Percentiles rank a stretch among this genome's conserved stretches.
These are phyloP conservation scores for Beta macrorhiza DNA, from an alignment of 179 eudicot species.

Conservation along the genomic window DNA sequence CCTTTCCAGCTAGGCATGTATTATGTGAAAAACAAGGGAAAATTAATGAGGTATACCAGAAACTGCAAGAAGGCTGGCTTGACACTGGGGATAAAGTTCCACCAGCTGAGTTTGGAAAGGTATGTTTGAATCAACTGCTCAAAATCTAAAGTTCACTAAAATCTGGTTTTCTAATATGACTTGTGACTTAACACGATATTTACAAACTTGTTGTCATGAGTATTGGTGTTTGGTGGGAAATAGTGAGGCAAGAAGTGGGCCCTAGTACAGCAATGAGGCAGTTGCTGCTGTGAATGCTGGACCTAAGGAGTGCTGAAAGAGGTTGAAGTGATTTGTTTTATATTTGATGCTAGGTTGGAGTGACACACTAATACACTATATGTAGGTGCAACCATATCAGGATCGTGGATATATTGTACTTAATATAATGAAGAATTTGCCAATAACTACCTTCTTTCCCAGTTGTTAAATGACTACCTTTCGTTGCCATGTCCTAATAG, in stretches of 20 bases:
- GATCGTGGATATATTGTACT: neutral
- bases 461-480: neutral
- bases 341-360: neutral
- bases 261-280: neutral
- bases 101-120: conserved; percentile 98
- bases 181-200: neutral
- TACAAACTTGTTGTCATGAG: neutral
- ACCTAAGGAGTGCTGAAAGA: no score
- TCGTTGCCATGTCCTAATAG: no score
- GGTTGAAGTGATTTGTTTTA: no score
- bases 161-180: neutral
- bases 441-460: neutral
- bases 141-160: neutral
- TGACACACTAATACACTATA: no score
- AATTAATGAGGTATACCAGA: conserved; percentile 95
- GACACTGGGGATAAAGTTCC: conserved; percentile 91
- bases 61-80: conserved; percentile 93
- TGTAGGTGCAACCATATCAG: neutral
- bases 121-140: conserved; percentile 23
- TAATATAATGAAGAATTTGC: neutral
- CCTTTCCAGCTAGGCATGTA: conserved; percentile 73
- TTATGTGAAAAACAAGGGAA: conserved; percentile 97
- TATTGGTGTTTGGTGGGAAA: neutral
- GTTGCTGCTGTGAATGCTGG: neutral
- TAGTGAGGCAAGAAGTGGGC: neutral